Evolutionary conservation across 192 early-diverging fungal genomes (phyloP), one percentile per base, ranked within the genome.

Genomic region (Coemansia guatemalensis): DNA sequence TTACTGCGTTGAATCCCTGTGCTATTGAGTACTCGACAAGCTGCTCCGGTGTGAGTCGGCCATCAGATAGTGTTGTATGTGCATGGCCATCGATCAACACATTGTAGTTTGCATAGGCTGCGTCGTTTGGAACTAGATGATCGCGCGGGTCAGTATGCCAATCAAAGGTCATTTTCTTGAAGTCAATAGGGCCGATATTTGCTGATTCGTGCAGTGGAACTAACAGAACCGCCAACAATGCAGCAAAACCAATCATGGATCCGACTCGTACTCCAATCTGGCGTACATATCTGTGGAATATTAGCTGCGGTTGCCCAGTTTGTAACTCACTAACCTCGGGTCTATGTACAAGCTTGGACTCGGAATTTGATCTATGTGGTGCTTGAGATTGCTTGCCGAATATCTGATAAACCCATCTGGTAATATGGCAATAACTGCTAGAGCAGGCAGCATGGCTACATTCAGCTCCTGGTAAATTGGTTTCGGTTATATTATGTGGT

Each of bases 1-100:
- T 73, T 1, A 89, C 65, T 7, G 89, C 89, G 64, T 89, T 88
- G 63, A 74, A 90, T 44, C 88, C 88, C 60, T 88, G 86, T 0
- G 89, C 89, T n/a, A 74, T 63, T 72, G 87, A 85, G 73, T 85
- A 90, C 23, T 89, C 80, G 20, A 90, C 53, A 4, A 89, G 54
- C 23, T 87, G 82, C 62, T 84, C 73, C 0, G 82, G 72, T 14
- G 72, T 74, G 72, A 90, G 84, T 21, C 70, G 59, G 0, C 89
- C 89, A 53, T 89, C 89, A 8, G 85, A 86, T 35, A 79, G 67
- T 0, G 69, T 86, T 17, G 89, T 77, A 67, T 90, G 89, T 1
- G 84, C 68, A 69, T 90, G 89, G 8, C 84, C 85, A 35, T 90
- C 87, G 51, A 88, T 48, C 30, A 90, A 60, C 3, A 87, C 63